Percentiles rank a stretch among this genome's conserved stretches.
phyloP scores from a whole-genome alignment of 1,139 yeast genomes.

The Saccharomyces hybrid region DNA sequence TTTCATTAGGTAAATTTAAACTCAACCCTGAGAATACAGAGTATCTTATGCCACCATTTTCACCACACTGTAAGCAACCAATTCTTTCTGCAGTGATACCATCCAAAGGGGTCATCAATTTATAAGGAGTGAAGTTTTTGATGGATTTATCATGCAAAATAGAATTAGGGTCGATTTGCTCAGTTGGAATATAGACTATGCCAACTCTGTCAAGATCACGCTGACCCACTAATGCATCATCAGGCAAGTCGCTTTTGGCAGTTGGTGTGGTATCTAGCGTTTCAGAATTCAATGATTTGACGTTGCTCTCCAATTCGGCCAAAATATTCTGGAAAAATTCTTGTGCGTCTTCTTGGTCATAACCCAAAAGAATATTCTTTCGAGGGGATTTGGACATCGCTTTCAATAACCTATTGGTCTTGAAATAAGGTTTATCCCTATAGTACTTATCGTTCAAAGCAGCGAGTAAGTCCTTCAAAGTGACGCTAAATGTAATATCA shows the following conservation, averaged over 20 bases:
- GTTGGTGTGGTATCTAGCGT: slow-evolving; percentile 21
- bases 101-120: slow-evolving; percentile 78
- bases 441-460: slow-evolving; percentile 50
- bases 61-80: slow-evolving; percentile 86
- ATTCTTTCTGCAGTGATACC: slow-evolving; percentile 82
- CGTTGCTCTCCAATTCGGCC: slow-evolving; percentile 63
- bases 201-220: slow-evolving; percentile 51
- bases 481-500: slow-evolving; percentile 43
- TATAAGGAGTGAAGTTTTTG: slow-evolving; percentile 41
- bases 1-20: slow-evolving; percentile 53
- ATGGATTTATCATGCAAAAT: slow-evolving; percentile 32
- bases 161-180: slow-evolving; percentile 61
- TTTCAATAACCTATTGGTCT: slow-evolving; percentile 55
- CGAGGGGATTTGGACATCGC: slow-evolving; percentile 76
- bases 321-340: slow-evolving; percentile 82
- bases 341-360: slow-evolving; percentile 92
- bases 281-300: slow-evolving; percentile 19
- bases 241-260: slow-evolving; percentile 28
- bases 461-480: slow-evolving; percentile 44
- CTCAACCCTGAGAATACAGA: slow-evolving; percentile 78
- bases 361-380: slow-evolving; percentile 68
- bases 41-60: slow-evolving; percentile 82
- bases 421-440: slow-evolving; percentile 49
- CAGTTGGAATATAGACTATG: slow-evolving; percentile 60
- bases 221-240: slow-evolving; percentile 39